Base-by-base conservation (phyloP, 768 basidiomycete species). In the Rubroboletus pulcherrimus region DNA sequence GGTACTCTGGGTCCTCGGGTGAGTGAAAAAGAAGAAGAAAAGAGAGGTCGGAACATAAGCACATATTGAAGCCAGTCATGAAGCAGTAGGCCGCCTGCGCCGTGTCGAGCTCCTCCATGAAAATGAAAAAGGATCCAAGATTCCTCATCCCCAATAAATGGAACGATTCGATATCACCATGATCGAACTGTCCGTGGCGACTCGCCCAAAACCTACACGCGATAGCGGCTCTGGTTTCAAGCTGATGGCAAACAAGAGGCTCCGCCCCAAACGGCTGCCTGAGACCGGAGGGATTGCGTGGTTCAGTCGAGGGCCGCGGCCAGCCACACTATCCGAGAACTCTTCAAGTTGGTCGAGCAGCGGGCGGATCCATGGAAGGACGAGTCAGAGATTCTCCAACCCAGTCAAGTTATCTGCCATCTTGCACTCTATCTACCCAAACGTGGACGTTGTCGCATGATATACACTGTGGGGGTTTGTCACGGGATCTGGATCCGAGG, bases 281-380 rank as follows among this genome's bases (percentile, higher is more conserved):
- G 21, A 21, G 21, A 21, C 21, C 21, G 21, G 21, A 21, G 21
- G 21, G 21, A 1, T 21, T 11, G 39, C 2, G 43, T 42, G 1
- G 17, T 38, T 29, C 12, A 12, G 34, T 58, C 46, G 0, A 46
- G 24, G 17, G 14, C 34, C 21, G 21, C 21, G 21, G 21, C 21
- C 1, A 11, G 17, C 15, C 1, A 5, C 33, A 4, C 48, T 35
- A 1, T 24, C 4, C 5, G 7, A 10, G 29, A 40, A 49, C 11
- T 56, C 56, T 10, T 50, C 21, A 21, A 21, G 21, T 21, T 21
- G 51, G 10, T 56, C 57, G 26, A 54, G 54, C 3, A 61, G 26
- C 0, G 54, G 29, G 2, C 41, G 33, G 51, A 63, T 57, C 59
- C 58, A 64, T 2, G 63, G 63, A 49, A 63, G 54, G 12, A 54